Percentiles rank a stretch among this genome's conserved stretches.
These are phyloP conservation scores for Cladosporium sphaerospermum DNA, from an alignment of 2,329 filamentous ascomycete species.

Conservation along the genomic window DNA sequence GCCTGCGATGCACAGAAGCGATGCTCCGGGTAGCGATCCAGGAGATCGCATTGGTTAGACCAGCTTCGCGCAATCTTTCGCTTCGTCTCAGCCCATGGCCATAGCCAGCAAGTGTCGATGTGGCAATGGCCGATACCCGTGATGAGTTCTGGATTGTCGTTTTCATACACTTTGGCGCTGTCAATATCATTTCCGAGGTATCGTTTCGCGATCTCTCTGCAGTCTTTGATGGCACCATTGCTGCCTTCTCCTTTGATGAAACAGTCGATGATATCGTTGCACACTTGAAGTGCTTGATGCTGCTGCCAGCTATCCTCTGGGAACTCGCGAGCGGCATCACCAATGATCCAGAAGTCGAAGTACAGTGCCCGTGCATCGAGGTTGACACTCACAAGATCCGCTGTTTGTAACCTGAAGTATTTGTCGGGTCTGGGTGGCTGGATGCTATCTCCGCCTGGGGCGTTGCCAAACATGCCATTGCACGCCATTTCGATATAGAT, in stretches of 20 bases:
- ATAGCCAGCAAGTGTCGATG: constrained; percentile 97
- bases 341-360: constrained; percentile 94
- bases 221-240: constrained; percentile 68
- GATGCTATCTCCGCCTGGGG: constrained; percentile 74
- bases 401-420: constrained; percentile 68
- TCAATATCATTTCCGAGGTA: constrained; percentile 79
- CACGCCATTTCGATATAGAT: constrained; percentile 99
- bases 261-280: constrained; percentile 81
- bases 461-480: constrained; percentile 97
- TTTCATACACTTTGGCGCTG: constrained; percentile 74
- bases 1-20: constrained; percentile 89
- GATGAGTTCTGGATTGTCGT: constrained; percentile 65
- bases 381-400: constrained; percentile 85
- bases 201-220: constrained; percentile 73
- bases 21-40: constrained; percentile 91
- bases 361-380: constrained; percentile 73
- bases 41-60: constrained; percentile 92
- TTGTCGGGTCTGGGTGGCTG: constrained; percentile 83
- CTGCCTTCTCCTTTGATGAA: constrained; percentile 73
- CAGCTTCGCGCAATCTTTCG: constrained; percentile 93
- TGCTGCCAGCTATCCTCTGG: constrained; percentile 81
- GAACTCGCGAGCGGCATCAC: constrained; percentile 86
- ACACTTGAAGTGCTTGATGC: constrained; percentile 76
- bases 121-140: constrained; percentile 93
- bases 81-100: constrained; percentile 97